phyloP scores from a whole-genome alignment of 176 grass and related monocot species.

The Aegilops longissima region DNA sequence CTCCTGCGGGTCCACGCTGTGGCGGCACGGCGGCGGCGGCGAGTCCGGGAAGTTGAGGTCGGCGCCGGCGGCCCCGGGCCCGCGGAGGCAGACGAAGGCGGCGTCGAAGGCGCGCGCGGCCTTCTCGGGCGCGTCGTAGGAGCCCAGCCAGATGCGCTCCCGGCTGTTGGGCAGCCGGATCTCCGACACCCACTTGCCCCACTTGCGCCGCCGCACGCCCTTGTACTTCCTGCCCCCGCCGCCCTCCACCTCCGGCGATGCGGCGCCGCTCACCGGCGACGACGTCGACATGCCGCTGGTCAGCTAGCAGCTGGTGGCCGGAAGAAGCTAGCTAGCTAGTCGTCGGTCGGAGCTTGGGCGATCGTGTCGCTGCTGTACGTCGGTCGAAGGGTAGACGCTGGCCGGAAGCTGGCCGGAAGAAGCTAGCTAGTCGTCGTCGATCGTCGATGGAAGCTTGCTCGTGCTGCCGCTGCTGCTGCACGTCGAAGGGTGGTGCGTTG shows the following conservation, averaged over 20 bases:
- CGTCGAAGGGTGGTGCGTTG: no score
- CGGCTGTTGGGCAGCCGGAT: constrained; percentile 88
- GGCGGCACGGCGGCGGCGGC: constrained; percentile 39
- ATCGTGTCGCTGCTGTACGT: neutral
- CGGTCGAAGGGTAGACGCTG: no score
- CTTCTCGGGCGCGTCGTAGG: constrained; percentile 75
- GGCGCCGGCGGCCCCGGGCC: constrained; percentile 27
- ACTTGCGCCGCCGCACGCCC: constrained; percentile 85
- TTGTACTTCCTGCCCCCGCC: constrained; percentile 48
- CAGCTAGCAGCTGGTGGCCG: neutral
- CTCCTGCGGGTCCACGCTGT: constrained; percentile 46
- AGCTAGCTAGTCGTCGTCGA: no score
- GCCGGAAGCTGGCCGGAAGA: no score
- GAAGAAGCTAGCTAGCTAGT: neutral
- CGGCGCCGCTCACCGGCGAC: neutral
- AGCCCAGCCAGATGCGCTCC: constrained; percentile 81
- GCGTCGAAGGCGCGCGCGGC: constrained; percentile 81
- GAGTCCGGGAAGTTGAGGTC: constrained; percentile 79
- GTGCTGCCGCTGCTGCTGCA: neutral
- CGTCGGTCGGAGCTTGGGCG: neutral
- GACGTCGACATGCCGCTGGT: constrained; percentile 6
- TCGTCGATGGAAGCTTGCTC: neutral
- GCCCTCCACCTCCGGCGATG: constrained; percentile 19
- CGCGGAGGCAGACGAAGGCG: constrained; percentile 73
- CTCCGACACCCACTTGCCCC: constrained; percentile 99